phyloP scores from a whole-genome alignment of 148 eudicot species.

The Gaultheria prostrata region DNA sequence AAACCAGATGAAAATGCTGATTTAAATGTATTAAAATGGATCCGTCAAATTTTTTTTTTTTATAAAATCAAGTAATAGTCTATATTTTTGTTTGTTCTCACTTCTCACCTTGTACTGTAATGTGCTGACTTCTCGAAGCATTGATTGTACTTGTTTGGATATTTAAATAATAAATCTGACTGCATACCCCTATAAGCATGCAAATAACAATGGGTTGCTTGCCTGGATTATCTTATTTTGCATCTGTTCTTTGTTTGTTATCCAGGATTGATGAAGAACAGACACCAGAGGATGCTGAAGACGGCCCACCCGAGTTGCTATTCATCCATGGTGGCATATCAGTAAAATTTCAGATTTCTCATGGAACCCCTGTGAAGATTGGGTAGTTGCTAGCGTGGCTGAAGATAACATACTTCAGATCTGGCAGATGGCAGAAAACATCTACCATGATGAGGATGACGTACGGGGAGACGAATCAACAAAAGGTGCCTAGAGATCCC shows the following conservation, averaged over 20 bases:
- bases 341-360: conserved; percentile 92
- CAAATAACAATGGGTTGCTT: not conserved
- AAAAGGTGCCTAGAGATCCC: conserved; percentile 29
- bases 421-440: conserved; percentile 95
- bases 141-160: not conserved
- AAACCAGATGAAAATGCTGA: not conserved
- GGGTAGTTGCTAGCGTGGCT: conserved; percentile 86
- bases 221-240: not conserved
- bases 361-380: conserved; percentile 89
- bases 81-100: not conserved
- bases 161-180: not conserved
- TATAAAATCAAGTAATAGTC: not conserved
- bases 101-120: not conserved
- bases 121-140: not conserved
- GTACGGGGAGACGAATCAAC: conserved; percentile 46
- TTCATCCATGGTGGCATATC: conserved; percentile 88
- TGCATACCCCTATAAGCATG: not conserved
- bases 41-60: not conserved
- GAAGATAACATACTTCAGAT: conserved; percentile 89
- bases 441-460: conserved; percentile 79
- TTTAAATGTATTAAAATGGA: not conserved
- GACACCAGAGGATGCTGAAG: conserved; percentile 76
- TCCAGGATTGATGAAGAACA: conserved; percentile 67
- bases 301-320: conserved; percentile 83
- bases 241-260: not conserved